A percentile compares a stretch with the other conserved stretches of the same genome.
Conservation (phyloP, 441 rosid species). For the Brassica hybrid region DNA sequence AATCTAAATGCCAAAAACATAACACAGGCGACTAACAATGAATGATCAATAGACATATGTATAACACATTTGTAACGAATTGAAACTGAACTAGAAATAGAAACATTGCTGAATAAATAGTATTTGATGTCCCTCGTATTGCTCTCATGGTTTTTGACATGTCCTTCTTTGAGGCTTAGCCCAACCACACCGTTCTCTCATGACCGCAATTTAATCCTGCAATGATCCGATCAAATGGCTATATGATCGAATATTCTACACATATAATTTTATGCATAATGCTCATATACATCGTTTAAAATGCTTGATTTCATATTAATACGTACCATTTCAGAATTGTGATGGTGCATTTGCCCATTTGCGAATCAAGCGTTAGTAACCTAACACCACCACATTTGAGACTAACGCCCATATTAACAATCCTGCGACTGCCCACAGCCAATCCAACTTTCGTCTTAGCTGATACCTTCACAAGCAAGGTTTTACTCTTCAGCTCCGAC, state of each 20-base stretch:
- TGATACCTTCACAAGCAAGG: conserved; percentile 49
- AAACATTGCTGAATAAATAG: not conserved
- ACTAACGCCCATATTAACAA: conserved; percentile 48
- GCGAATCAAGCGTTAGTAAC: conserved; percentile 48
- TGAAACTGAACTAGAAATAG: not conserved
- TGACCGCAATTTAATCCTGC: conserved; percentile 39
- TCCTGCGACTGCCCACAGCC: conserved; percentile 42
- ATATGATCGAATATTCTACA: not conserved
- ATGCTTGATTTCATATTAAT: not conserved
- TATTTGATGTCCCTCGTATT: not conserved
- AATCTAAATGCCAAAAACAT: not conserved
- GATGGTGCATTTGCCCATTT: conserved; percentile 62
- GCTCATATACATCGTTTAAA: not conserved
- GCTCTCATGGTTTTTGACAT: not conserved
- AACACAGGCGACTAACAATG: conserved; percentile 9
- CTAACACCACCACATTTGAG: conserved; percentile 52
- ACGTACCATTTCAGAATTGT: conserved; percentile 58
- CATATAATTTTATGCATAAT: not conserved
- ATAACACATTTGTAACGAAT: conserved; percentile 2
- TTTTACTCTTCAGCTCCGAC: conserved; percentile 40
- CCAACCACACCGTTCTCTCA: conserved; percentile 19
- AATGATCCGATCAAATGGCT: conserved; percentile 13
- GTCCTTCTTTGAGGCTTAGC: not conserved
- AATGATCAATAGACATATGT: conserved; percentile 5
- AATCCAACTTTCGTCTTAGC: conserved; percentile 55